Conservation (phyloP, 768 basidiomycete species). For the Lentinula guzmanii region DNA sequence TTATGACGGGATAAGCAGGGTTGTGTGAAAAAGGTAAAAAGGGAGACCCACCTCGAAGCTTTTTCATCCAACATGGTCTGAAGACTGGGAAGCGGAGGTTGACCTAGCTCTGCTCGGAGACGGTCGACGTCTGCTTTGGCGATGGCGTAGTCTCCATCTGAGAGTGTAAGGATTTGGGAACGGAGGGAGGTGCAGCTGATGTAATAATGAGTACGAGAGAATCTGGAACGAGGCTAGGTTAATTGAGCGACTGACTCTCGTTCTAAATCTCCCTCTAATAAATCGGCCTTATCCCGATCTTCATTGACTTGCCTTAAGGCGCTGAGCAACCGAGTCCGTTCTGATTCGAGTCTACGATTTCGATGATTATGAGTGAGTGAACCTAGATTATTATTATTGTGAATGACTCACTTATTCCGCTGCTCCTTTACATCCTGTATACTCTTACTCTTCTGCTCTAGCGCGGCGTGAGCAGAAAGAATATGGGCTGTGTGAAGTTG, state of each 20-base stretch:
- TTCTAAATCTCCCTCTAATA: conserved; percentile 59
- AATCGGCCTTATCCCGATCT: conserved; percentile 76
- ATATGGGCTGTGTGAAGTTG: conserved; percentile 87
- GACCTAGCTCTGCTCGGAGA: conserved; percentile 70
- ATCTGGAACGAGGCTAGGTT: too few species aligned
- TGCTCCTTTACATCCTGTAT: conserved; percentile 81
- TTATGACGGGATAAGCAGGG: neutral
- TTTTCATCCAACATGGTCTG: conserved; percentile 74
- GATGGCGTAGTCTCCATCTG: conserved; percentile 69
- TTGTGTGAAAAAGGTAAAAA: conserved; percentile 10
- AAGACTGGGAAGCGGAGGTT: conserved; percentile 64
- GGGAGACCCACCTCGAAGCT: conserved; percentile 37
- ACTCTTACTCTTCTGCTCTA: conserved; percentile 72
- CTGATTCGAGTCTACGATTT: conserved; percentile 60
- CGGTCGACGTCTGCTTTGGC: conserved; percentile 76
- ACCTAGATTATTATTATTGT: neutral
- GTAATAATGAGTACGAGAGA: neutral
- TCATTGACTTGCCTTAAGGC: conserved; percentile 75
- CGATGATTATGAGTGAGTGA: neutral
- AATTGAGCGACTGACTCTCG: conserved; percentile 48
- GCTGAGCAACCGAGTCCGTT: conserved; percentile 61
- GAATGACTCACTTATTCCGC: conserved; percentile 64
- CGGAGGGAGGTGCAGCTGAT: conserved; percentile 62
- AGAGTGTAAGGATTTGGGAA: conserved; percentile 56
- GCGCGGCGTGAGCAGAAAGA: conserved; percentile 71